These are phyloP conservation scores for Cercospora sp. DNA, from an alignment of 2,329 filamentous ascomycete species.

Conservation along the genomic window DNA sequence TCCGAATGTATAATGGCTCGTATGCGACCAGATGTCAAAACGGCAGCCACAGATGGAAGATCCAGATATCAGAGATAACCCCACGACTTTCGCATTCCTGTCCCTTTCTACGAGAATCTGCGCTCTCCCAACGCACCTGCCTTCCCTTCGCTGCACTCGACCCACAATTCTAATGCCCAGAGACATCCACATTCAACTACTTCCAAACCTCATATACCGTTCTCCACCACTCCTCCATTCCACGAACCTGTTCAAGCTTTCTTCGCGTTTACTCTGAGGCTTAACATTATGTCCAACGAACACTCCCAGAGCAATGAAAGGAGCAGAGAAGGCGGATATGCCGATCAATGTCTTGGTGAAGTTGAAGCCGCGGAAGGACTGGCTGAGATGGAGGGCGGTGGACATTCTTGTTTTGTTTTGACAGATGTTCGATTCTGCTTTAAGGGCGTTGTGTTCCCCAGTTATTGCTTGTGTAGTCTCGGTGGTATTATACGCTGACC, in stretches of 20 bases:
- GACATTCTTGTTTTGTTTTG: background rate
- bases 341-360: slow-evolving; percentile 2
- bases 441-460: no score
- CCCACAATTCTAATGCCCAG: background rate
- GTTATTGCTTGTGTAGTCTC: background rate
- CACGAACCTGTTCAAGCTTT: background rate
- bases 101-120: background rate
- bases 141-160: background rate
- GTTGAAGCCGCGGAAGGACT: slow-evolving; percentile 2
- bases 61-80: background rate
- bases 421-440: no score
- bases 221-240: background rate
- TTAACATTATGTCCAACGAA: background rate
- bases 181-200: background rate
- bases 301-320: background rate
- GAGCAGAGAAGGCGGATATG: background rate
- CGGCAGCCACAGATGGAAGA: background rate
- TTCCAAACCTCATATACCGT: background rate
- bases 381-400: background rate
- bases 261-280: background rate
- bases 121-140: background rate
- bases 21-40: background rate
- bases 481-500: background rate
- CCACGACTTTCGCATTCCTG: background rate
- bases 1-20: background rate